Evolutionary conservation across 1,284 basidiomycete genomes (phyloP).

Genomic region (Ustilago vetiveriae): DNA sequence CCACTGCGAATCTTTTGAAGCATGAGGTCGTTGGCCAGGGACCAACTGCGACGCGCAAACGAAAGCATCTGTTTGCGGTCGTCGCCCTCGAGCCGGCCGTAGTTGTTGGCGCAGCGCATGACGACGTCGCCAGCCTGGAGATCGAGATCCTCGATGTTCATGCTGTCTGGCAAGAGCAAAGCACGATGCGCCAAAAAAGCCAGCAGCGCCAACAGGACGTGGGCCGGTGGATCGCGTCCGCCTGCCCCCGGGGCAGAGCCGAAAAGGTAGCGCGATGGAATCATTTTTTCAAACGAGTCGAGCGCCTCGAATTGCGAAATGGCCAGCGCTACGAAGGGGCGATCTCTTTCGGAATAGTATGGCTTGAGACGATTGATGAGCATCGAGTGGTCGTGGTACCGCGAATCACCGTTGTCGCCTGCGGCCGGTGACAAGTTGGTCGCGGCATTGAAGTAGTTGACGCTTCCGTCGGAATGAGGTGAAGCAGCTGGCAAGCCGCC

Average conservation of each 20-base stretch:
- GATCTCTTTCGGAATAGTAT: constrained; percentile 48
- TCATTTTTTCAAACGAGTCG: constrained; percentile 54
- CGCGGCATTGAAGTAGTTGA: constrained; percentile 28
- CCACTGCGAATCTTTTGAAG: constrained; percentile 49
- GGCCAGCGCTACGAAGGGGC: constrained; percentile 52
- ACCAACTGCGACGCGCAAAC: constrained; percentile 55
- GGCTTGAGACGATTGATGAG: constrained; percentile 49
- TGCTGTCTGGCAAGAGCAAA: constrained; percentile 46
- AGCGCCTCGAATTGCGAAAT: constrained; percentile 55
- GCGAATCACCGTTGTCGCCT: constrained; percentile 36
- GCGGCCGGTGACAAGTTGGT: constrained; percentile 24
- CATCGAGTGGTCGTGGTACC: constrained; percentile 49
- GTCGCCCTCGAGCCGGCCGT: constrained; percentile 41
- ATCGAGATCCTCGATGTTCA: constrained; percentile 53
- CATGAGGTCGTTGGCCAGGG: constrained; percentile 50
- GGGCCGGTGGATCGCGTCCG: constrained; percentile 41
- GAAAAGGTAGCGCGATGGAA: constrained; percentile 53
- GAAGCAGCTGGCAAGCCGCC: constrained; percentile 25
- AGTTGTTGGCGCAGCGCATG: constrained; percentile 46
- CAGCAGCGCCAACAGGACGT: constrained; percentile 52
- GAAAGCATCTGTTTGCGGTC: constrained; percentile 50
- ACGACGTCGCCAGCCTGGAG: constrained; percentile 43
- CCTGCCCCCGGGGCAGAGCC: constrained; percentile 30
- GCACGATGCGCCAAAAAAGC: constrained; percentile 54
- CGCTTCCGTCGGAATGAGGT: constrained; percentile 33